Evolutionary conservation across 140 eudicot genomes (phyloP).

Genomic region (Anethum foeniculum): DNA sequence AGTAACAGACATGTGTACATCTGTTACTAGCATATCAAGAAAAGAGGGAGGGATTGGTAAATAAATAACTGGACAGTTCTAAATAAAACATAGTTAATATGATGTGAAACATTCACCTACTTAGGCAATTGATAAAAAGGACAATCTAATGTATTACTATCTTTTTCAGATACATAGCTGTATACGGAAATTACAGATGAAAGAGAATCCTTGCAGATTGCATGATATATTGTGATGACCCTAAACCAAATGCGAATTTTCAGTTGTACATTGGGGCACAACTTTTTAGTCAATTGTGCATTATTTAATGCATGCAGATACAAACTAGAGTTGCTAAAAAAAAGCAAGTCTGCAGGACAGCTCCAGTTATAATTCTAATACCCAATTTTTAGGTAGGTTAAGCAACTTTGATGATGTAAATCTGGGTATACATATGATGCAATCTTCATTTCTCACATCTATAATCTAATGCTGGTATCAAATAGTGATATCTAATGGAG

Average conservation of each 20-base stretch:
- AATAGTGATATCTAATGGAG: neutral
- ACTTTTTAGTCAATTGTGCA: neutral
- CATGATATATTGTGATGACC: neutral
- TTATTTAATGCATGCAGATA: neutral
- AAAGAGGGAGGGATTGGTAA: neutral
- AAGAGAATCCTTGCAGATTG: neutral
- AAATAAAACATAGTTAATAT: neutral
- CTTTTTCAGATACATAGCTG: neutral
- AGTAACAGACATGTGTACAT: neutral
- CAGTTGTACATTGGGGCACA: neutral
- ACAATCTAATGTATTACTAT: neutral
- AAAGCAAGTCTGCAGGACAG: neutral
- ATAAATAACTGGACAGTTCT: neutral
- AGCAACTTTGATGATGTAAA: neutral
- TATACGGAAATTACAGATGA: neutral
- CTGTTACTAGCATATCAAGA: neutral
- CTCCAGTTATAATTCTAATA: neutral
- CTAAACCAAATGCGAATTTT: neutral
- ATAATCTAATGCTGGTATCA: constrained; percentile 1
- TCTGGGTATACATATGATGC: neutral
- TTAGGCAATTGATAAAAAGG: neutral
- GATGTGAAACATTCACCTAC: neutral
- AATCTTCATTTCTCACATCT: neutral
- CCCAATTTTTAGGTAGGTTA: neutral
- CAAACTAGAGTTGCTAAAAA: neutral